phyloP scores from a whole-genome alignment of 2,329 filamentous ascomycete genomes.

The Arthroderma sp. region DNA sequence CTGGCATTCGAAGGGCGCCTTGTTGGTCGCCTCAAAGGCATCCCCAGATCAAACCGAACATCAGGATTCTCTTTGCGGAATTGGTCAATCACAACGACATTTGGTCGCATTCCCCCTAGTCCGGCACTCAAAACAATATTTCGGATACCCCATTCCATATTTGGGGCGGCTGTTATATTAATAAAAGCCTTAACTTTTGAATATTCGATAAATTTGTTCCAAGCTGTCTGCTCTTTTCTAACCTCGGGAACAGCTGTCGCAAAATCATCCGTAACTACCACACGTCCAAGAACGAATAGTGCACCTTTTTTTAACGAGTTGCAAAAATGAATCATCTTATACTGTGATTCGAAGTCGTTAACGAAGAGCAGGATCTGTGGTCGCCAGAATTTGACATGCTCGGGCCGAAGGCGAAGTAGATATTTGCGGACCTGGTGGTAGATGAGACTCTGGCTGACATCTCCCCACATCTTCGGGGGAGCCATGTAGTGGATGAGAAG shows the following conservation, averaged over 20 bases:
- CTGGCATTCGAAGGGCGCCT: conserved; percentile 17
- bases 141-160: conserved; percentile 70
- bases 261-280: conserved; percentile 78
- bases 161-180: conserved; percentile 71
- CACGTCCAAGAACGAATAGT: conserved; percentile 73
- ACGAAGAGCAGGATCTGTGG: conserved; percentile 76
- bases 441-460: conserved; percentile 79
- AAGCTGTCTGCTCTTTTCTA: conserved; percentile 64
- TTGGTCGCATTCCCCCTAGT: conserved; percentile 76
- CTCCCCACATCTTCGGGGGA: conserved; percentile 78
- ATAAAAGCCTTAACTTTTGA: conserved; percentile 82
- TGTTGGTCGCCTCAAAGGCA: neutral
- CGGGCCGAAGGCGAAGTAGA: conserved; percentile 65
- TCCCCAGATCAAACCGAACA: neutral
- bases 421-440: conserved; percentile 85
- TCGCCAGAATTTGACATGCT: conserved; percentile 90
- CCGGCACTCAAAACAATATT: conserved; percentile 74
- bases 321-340: conserved; percentile 77
- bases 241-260: conserved; percentile 66
- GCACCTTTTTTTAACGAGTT: conserved; percentile 83
- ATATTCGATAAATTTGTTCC: conserved; percentile 79
- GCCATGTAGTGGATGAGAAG: conserved; percentile 74
- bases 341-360: conserved; percentile 70
- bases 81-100: conserved; percentile 72
- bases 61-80: conserved; percentile 36